Evolutionary conservation across 2,329 filamentous ascomycete species (phyloP).

Genomic region (Trichoderma harzianum): DNA sequence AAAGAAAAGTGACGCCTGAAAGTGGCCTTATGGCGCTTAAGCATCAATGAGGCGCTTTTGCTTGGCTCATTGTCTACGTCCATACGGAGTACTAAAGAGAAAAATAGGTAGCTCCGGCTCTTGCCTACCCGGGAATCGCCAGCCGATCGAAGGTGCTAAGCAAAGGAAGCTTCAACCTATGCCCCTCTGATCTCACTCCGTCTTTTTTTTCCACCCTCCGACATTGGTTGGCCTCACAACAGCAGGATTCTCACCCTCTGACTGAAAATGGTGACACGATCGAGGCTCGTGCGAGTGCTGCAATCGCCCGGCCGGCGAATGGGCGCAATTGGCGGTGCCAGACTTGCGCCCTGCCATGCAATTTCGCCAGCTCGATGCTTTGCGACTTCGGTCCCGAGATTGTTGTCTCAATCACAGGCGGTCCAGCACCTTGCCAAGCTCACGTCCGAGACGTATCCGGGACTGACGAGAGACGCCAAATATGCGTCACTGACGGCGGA

Average conservation of each 20-base stretch:
- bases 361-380: slow-evolving; percentile 24
- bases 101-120: background rate
- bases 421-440: slow-evolving; percentile 50
- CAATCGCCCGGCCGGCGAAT: slow-evolving; percentile 17
- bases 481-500: slow-evolving; percentile 72
- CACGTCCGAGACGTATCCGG: slow-evolving; percentile 83
- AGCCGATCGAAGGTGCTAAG: background rate
- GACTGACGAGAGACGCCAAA: slow-evolving; percentile 72
- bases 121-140: slow-evolving; percentile 1
- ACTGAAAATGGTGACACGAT: slow-evolving; percentile 22
- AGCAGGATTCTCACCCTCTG: background rate
- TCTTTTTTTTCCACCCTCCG: background rate
- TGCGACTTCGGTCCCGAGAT: slow-evolving; percentile 30
- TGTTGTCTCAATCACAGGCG: slow-evolving; percentile 26
- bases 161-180: background rate
- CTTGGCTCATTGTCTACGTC: background rate
- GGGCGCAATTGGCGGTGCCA: slow-evolving; percentile 9
- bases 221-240: background rate
- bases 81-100: background rate
- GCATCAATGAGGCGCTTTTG: background rate
- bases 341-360: background rate
- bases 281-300: slow-evolving; percentile 21
- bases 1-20: background rate
- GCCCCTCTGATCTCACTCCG: background rate
- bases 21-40: background rate